Percentiles rank a stretch among this genome's conserved stretches.
These are phyloP conservation scores for Biscogniauxia sp. DNA, from an alignment of 2,329 filamentous ascomycete genomes.

Conservation along the genomic window DNA sequence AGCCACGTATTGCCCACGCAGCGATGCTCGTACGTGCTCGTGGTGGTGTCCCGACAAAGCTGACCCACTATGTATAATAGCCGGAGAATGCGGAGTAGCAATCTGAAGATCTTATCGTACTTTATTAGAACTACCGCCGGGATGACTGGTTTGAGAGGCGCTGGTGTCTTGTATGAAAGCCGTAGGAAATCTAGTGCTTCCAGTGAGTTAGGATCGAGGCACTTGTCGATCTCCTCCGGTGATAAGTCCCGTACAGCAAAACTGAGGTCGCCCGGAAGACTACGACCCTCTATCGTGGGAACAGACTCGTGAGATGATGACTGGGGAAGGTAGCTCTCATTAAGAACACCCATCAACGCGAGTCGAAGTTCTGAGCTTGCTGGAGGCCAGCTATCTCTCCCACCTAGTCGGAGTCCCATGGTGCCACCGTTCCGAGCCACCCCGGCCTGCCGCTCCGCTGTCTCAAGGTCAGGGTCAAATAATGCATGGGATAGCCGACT, in stretches of 20 bases:
- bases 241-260: slow-evolving; percentile 84
- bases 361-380: slow-evolving; percentile 90
- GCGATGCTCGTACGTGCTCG: slow-evolving; percentile 34
- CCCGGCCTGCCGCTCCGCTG: slow-evolving; percentile 70
- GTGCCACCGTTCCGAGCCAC: slow-evolving; percentile 65
- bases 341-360: slow-evolving; percentile 80
- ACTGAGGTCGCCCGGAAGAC: slow-evolving; percentile 67
- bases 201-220: slow-evolving; percentile 78
- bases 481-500: slow-evolving; percentile 77
- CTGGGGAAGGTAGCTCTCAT: slow-evolving; percentile 61
- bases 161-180: slow-evolving; percentile 76
- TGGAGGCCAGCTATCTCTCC: slow-evolving; percentile 83
- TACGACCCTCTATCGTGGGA: slow-evolving; percentile 31
- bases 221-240: slow-evolving; percentile 74
- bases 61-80: slow-evolving; percentile 74
- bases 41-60: slow-evolving; percentile 57
- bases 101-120: slow-evolving; percentile 83
- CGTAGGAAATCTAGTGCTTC: slow-evolving; percentile 92
- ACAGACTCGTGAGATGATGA: slow-evolving; percentile 25
- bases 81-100: slow-evolving; percentile 72
- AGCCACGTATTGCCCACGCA: slow-evolving; percentile 42
- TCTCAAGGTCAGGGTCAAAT: slow-evolving; percentile 79
- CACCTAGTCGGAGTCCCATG: slow-evolving; percentile 82
- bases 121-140: slow-evolving; percentile 68
- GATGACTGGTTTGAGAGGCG: slow-evolving; percentile 70